Base-by-base conservation (phyloP, 1,139 yeast species). In the Blastobotrys serpentis region DNA sequence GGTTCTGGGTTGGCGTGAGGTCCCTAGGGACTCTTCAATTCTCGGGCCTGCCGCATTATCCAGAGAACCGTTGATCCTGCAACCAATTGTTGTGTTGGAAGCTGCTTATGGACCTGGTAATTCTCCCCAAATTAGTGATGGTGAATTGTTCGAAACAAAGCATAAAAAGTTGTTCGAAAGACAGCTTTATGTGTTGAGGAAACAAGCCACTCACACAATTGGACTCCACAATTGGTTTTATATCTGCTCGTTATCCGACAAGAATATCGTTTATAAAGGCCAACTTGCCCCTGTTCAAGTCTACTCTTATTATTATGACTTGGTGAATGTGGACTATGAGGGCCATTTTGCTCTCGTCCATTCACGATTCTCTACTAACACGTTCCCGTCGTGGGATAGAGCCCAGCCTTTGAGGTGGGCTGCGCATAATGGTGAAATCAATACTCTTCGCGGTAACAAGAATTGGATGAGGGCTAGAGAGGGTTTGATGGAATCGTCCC, bases 401-500 rank as follows among this genome's bases (percentile, higher is more conserved):
- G 98, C 98, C 33, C 98, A 92, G 71, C 98, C 98, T 45, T 78
- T 90, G 62, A 79, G 98, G 69, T 85, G 94, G 84, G 90, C 96
- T 34, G 98, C 98, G 40, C 98, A 92, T 73, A 92, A 92, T 69
- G 98, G 98, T 76, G 98, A 92, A 72, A 92, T 92, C 69, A 92
- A 92, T 72, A 90, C 98, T 40, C 75, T 92, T 66, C 81, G 98
- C 69, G 98, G 98, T 62, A 92, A 92, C 78, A 92, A 89, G 72
- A 92, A 92, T 70, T 92, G 98, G 98, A 90, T 92, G 97, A 82
- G 96, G 62, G 94, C 98, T 40, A 86, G 95, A 71, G 98, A 92
- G 74, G 98, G 98, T 72, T 88, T 90, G 44, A 88, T 92, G 96
- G 77, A 81, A 41, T 86, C 96, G 2, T 76, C 80, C 52, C 76